A percentile compares a stretch with the other conserved stretches of the same genome.
These are phyloP conservation scores for Alternaria conjuncta DNA, from an alignment of 2,329 filamentous ascomycete genomes.

Conservation along the genomic window DNA sequence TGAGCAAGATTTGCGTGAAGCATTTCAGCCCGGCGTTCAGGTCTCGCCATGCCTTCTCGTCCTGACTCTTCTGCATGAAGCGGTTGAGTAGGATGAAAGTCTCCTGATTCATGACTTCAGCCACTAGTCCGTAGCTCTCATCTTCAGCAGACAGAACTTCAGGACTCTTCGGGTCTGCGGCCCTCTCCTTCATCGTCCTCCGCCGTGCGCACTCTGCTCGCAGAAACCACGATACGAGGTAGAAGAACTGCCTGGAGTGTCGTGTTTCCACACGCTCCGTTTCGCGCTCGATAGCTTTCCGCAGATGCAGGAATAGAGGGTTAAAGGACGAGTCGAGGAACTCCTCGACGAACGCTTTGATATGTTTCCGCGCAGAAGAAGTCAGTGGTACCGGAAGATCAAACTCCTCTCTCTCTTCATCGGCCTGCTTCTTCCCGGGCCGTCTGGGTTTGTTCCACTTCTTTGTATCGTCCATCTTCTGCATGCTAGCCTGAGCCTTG, in stretches of 20 bases:
- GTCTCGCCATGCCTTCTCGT: constrained; percentile 86
- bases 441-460: constrained; percentile 82
- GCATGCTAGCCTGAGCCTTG: constrained; percentile 73
- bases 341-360: constrained; percentile 85
- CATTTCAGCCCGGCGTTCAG: constrained; percentile 89
- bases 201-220: constrained; percentile 80
- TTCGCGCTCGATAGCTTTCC: constrained; percentile 89
- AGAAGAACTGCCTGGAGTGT: constrained; percentile 88
- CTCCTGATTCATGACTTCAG: constrained; percentile 89
- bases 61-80: constrained; percentile 77
- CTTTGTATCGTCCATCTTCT: constrained; percentile 90
- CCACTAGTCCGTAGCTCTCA: constrained; percentile 84
- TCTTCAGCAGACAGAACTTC: constrained; percentile 57
- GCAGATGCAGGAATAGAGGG: constrained; percentile 79
- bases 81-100: constrained; percentile 90
- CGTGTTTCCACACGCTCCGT: constrained; percentile 78
- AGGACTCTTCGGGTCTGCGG: constrained; percentile 54
- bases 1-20: constrained; percentile 91
- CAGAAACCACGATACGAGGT: constrained; percentile 90
- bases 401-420: constrained; percentile 65
- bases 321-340: constrained; percentile 97
- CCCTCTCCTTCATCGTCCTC: constrained; percentile 60
- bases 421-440: constrained; percentile 50
- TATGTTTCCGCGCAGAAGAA: constrained; percentile 72
- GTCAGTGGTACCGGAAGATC: constrained; percentile 75